phyloP scores from a whole-genome alignment of 2,329 filamentous ascomycete genomes.

The Cadophora sp. region DNA sequence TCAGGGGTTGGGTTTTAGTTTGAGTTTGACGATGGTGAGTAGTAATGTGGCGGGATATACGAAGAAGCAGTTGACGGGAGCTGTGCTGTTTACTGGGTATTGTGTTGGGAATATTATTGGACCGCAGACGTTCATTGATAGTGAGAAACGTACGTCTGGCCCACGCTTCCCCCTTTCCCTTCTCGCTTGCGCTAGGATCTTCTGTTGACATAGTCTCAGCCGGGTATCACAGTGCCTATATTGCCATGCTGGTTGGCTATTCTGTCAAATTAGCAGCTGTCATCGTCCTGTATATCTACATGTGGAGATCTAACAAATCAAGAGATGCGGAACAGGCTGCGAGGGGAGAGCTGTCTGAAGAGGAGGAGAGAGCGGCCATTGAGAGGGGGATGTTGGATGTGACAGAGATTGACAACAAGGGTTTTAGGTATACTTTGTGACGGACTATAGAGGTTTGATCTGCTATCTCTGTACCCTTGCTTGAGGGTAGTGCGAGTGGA shows the following conservation, averaged over 20 bases:
- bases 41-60: slow-evolving; percentile 61
- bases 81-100: slow-evolving; percentile 59
- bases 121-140: slow-evolving; percentile 42
- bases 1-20: slow-evolving; percentile 59
- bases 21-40: slow-evolving; percentile 59
- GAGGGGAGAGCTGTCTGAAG: slow-evolving; percentile 41
- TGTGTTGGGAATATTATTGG: slow-evolving; percentile 62
- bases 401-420: slow-evolving; percentile 62
- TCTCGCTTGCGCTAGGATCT: slow-evolving; percentile 21
- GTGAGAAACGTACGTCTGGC: slow-evolving; percentile 39
- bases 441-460: no score
- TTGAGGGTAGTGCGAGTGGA: no score
- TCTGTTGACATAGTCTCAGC: slow-evolving; percentile 40
- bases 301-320: slow-evolving; percentile 60
- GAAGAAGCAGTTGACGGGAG: slow-evolving; percentile 60
- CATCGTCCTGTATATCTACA: slow-evolving; percentile 59
- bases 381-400: slow-evolving; percentile 62
- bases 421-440: slow-evolving; percentile 58
- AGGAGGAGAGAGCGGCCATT: slow-evolving; percentile 57
- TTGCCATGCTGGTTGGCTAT: slow-evolving; percentile 61
- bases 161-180: background rate
- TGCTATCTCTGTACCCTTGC: no score
- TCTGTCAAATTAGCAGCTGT: slow-evolving; percentile 58
- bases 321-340: slow-evolving; percentile 54
- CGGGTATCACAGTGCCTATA: slow-evolving; percentile 43